phyloP scores from a whole-genome alignment of 164 flowering plant species.

The grape (Vitis vinifera) region ASM3070453v1 NC_081822.1:2696001-2696500 shows the following conservation, averaged over 20 bases:
- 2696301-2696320: background rate
- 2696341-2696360: background rate
- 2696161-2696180: background rate
- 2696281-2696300: background rate
- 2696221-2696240: background rate
- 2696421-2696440: background rate
- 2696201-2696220: background rate
- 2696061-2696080: no score
- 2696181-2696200: background rate
- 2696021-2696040: no score
- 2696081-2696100: no score
- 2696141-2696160: background rate
- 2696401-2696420: background rate
- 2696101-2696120: no score
- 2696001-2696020: no score
- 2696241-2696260: background rate
- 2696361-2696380: background rate
- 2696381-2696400: background rate
- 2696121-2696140: no score
- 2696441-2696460: slow-evolving; percentile 78
- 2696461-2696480: slow-evolving; percentile 72
- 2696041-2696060: no score
- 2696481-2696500: slow-evolving; percentile 73
- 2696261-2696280: no score
- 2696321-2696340: background rate